Base-by-base conservation (phyloP, 1,139 yeast genomes). In the Suhomyces bolitotheri region DNA sequence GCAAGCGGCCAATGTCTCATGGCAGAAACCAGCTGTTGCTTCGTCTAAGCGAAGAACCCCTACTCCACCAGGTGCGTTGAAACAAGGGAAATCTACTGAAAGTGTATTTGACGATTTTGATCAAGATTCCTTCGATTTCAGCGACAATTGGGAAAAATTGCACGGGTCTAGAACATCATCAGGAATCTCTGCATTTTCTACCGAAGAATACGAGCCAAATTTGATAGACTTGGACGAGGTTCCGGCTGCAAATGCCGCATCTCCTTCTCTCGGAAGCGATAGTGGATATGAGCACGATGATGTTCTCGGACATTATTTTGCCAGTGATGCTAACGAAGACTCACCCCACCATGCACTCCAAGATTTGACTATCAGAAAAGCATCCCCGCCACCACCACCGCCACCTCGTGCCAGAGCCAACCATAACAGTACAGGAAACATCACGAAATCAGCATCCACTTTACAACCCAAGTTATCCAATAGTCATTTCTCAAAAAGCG, bases 1-100 rank as follows among this genome's bases (percentile, higher is more conserved):
- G 10, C 50, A 57, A 24, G 82, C 82, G 2, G 82, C 82, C 1
- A 63, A 62, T 26, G 47, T 66, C 2, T 65, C 72, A 12, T 72
- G 78, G 72, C 54, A 47, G 19, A 57, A 54, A 34, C 66, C 65
- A 7, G 25, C 27, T 14, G 20, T 8, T 17, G 20, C 20, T 8
- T 8, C 6, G 20, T 6, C 20, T 6, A 17, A 17, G 8, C 6
- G 8, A 8, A 28, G 41, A 12, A 20, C 35, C 15, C 22, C 44
- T 33, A 62, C 63, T 9, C 12, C 22, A 7, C 4, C 29, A 2
- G 17, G 28, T 38, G 11, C 27, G 14, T n/a, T n/a, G n/a, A 50
- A 46, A 30, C 49, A 55, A 3, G 46, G 45, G 12, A 43, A 44
- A 23, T 47, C 47, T 21, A 46, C 43, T 14, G 56, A 50, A 16